Evolutionary conservation across 2,329 filamentous ascomycete species (phyloP).

Genomic region (Sphaerulina vaccinii): DNA sequence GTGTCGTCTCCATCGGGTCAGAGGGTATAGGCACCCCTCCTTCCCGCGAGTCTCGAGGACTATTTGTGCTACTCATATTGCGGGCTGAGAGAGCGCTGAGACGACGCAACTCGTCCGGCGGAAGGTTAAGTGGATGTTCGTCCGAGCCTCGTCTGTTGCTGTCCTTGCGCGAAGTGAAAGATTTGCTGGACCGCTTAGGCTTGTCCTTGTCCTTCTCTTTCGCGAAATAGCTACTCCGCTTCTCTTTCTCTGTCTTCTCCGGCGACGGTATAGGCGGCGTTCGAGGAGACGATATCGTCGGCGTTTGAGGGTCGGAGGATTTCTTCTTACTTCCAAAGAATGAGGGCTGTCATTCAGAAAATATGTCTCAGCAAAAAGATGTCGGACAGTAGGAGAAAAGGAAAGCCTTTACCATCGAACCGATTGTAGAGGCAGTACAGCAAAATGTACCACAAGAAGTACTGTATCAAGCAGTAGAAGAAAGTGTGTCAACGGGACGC

Average conservation of each 20-base stretch:
- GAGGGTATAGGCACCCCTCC: constrained; percentile 23
- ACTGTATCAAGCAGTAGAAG: not conserved
- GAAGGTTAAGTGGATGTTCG: constrained; percentile 77
- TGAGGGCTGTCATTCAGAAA: constrained; percentile 7
- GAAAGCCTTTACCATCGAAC: not conserved
- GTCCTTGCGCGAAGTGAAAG: constrained; percentile 30
- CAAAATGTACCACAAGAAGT: not conserved
- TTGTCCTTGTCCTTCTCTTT: constrained; percentile 31
- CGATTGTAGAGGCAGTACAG: not conserved
- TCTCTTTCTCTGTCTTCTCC: constrained; percentile 19
- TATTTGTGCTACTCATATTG: constrained; percentile 25
- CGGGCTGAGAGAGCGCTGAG: constrained; percentile 58
- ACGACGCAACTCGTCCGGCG: constrained; percentile 81
- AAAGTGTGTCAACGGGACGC: not conserved
- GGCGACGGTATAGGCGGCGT: not conserved
- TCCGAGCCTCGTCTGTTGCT: constrained; percentile 50
- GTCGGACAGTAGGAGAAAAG: not conserved
- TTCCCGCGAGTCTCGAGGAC: constrained; percentile 22
- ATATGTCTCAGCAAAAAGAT: constrained; percentile 1
- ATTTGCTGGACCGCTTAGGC: constrained; percentile 26
- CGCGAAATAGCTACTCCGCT: constrained; percentile 25
- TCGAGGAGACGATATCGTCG: not conserved
- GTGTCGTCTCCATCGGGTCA: constrained; percentile 37
- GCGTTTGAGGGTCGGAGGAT: constrained; percentile 8
- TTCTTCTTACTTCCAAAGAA: constrained; percentile 11